Evolutionary conservation across 1,284 basidiomycete genomes (phyloP), one percentile per base, ranked within the genome.

Genomic region (Puccinia polysora): DNA sequence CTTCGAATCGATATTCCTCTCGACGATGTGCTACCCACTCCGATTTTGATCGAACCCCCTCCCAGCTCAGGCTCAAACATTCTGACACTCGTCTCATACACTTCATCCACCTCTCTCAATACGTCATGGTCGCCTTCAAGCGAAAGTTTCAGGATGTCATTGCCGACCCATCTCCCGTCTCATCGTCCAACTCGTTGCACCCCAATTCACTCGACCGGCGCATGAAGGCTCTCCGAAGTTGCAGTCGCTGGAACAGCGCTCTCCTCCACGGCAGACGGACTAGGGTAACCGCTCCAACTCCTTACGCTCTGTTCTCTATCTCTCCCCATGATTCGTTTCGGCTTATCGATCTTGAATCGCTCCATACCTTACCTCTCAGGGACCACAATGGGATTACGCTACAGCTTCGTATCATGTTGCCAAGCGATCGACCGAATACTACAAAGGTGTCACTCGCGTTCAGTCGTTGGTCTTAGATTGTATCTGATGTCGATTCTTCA

Each of bases 201-300:
- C 40, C 55, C 5, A 55, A 6, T 34, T 45, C 40, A 23, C 6
- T 56, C 65, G 65, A 69, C 49, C 65, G 65, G 4, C 36, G 45
- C 25, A 36, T 20, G 2, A 69, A 58, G 20, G 65, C 65, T 18
- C 28, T 69, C 36, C 36, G 53, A n/a, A 58, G 43, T 28, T 69
- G 65, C 30, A 58, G 53, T 20, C 32, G 20, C 10, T 69, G 65
- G 65, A 69, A 69, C 25, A 58, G 38, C n/a, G 65, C 65, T 2
- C 30, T 69, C 0, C 55, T 69, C n/a, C 65, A 69, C 20, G 65
- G 65, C n/a, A 56, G 65, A 69, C 23, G 65, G n/a, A 56, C 65
- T 4, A 59, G 65, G 53, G 65, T 59, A n/a, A 49, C 7, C n/a
- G 4, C 20, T n/a, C n/a, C n/a, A n/a, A 52, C 10, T 38, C 20